Evolutionary conservation across 176 grass and related monocot genomes (phyloP), one percentile per base, ranked within the genome.

Genomic region (Bothriochloa decipiens): DNA sequence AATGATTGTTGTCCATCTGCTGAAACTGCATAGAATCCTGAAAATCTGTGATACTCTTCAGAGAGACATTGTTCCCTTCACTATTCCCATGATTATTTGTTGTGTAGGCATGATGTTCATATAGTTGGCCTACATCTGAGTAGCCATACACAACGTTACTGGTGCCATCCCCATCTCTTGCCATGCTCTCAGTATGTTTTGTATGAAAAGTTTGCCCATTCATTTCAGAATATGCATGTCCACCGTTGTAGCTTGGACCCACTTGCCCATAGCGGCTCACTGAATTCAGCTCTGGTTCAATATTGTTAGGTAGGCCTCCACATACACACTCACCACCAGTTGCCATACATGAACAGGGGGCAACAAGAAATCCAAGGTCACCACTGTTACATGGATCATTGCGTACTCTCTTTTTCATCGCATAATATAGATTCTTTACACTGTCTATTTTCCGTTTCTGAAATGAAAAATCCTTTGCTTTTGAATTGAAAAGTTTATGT

Each of bases 391-490:
- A 86, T 29, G 90, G 82, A 50, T 90, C 88, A 68, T 72, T 90
- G 68, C 71, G 20, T 40, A 92, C 17, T 86, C 87, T 87, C 80
- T 92, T 95, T 78, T 79, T 84, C 85, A 79, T 90, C 0, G 90
- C 85, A 88, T 92, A 88, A 65, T 92, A 95, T 60, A 84, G 36
- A 76, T 87, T 88, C 79, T 81, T 80, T 23, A 94, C 79, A 52
- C 88, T 92, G 8, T 88, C 83, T 63, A 71, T 89, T 90, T 92
- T 92, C 11, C 88, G 83, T 81, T 95, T 95, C 64, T 85, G 82
- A 81, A 91, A 88, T 60, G 79, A 70, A 67, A 82, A 81, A 90
- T 90, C 88, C 60, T 88, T 92, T 78, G 79, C 85, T 83, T 92
- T 90, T 17, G 76, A 84, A 70, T 80, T 95, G 71, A 91, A 88